Conservation (phyloP, 2,329 filamentous ascomycete genomes). For the Apiospora aurea region DNA sequence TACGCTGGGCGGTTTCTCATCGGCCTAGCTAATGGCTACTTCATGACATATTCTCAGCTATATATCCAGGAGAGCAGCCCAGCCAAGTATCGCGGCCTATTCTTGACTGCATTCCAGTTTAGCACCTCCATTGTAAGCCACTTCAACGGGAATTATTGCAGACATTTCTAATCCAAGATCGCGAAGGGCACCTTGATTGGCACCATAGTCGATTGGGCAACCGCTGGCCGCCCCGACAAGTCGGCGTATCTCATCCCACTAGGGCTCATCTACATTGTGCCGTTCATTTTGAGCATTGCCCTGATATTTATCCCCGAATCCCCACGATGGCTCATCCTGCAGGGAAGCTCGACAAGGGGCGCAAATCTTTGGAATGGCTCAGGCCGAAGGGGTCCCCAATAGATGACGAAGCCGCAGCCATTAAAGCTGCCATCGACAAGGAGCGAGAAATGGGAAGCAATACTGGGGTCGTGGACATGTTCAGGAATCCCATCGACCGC, state of each 20-base stretch:
- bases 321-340: slow-evolving; percentile 41
- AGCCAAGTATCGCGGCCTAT: slow-evolving; percentile 56
- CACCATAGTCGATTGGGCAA: slow-evolving; percentile 49
- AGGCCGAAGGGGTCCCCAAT: slow-evolving; percentile 41
- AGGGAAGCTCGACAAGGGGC: slow-evolving; percentile 41
- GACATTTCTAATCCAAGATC: slow-evolving; percentile 25
- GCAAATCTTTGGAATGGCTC: slow-evolving; percentile 45
- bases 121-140: slow-evolving; percentile 51
- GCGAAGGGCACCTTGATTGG: slow-evolving; percentile 50
- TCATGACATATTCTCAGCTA: slow-evolving; percentile 62
- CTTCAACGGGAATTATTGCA: too few relatives aligned
- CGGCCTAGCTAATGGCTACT: slow-evolving; percentile 62
- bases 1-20: slow-evolving; percentile 63
- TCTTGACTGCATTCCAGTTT: slow-evolving; percentile 55
- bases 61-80: slow-evolving; percentile 56
- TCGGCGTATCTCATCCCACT: slow-evolving; percentile 42
- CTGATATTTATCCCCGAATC: slow-evolving; percentile 44
- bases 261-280: slow-evolving; percentile 41
- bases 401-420: slow-evolving; percentile 43
- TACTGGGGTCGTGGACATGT: slow-evolving; percentile 50
- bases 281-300: slow-evolving; percentile 37
- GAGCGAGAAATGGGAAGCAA: slow-evolving; percentile 44
- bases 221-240: slow-evolving; percentile 40
- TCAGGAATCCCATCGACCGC: slow-evolving; percentile 52
- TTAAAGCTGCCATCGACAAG: slow-evolving; percentile 43